Conservation (phyloP, 176 grass and related monocot genomes). For the Aechmea fasciata region DNA sequence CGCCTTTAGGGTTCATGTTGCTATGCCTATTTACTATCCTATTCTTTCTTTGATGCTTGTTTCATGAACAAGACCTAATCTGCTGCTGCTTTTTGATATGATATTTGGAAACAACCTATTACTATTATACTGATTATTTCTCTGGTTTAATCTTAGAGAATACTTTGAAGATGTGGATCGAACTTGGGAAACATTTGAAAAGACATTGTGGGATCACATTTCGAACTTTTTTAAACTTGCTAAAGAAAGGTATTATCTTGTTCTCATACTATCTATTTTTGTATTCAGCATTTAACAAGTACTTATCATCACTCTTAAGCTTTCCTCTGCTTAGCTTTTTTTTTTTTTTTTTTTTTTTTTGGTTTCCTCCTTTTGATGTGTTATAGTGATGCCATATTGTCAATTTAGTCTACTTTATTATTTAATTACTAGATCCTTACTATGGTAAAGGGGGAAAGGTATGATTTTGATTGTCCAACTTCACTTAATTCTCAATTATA, state of each 20-base stretch:
- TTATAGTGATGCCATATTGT: background rate
- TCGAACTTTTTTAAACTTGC: constrained; percentile 79
- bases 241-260: constrained; percentile 71
- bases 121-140: background rate
- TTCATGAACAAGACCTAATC: background rate
- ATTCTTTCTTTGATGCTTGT: background rate
- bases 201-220: constrained; percentile 74
- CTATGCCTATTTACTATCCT: background rate
- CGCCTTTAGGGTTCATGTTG: background rate
- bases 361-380: background rate
- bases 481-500: background rate
- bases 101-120: too few relatives aligned
- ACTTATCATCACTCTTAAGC: background rate
- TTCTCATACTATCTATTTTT: background rate
- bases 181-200: constrained; percentile 99
- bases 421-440: background rate
- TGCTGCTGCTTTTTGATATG: background rate
- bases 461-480: background rate
- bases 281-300: background rate
- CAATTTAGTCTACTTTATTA: background rate
- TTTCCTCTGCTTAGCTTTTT: background rate
- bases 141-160: constrained; percentile 48
- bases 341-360: background rate
- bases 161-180: constrained; percentile 98
- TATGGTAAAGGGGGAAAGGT: background rate